Evolutionary conservation across 306 rosid genomes (phyloP).

Genomic region (Morella rubra): DNA sequence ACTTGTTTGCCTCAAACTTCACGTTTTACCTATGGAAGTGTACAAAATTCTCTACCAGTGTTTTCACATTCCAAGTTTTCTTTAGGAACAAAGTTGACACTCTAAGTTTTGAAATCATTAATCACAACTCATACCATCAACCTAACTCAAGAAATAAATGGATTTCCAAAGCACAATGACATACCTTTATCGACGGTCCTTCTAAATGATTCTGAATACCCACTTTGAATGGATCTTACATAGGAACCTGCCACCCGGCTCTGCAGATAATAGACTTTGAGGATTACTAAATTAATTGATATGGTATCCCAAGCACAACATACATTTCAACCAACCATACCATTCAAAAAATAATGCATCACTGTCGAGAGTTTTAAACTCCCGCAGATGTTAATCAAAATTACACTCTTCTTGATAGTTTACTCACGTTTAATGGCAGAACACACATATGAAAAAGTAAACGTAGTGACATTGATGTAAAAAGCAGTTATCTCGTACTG

Average conservation of each 20-base stretch:
- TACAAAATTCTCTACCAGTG: not conserved
- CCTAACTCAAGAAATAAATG: not conserved
- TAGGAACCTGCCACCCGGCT: conserved; percentile 42
- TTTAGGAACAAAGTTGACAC: not conserved
- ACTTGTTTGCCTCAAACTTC: not conserved
- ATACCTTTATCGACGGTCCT: conserved; percentile 59
- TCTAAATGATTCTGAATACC: conserved; percentile 44
- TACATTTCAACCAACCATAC: not conserved
- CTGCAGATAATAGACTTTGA: conserved; percentile 24
- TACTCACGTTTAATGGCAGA: not conserved
- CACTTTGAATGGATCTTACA: conserved; percentile 38
- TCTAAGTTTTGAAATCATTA: not conserved
- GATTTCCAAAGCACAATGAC: conserved; percentile 5
- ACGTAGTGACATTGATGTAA: not conserved
- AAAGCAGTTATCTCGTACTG: too few relatives aligned
- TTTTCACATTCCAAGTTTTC: not conserved
- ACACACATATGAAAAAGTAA: not conserved
- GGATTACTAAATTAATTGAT: not conserved
- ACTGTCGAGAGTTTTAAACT: not conserved
- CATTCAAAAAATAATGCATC: not conserved
- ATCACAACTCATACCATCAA: not conserved
- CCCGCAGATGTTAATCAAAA: not conserved
- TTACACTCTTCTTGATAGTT: not conserved
- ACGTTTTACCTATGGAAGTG: not conserved
- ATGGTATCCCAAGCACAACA: not conserved